Base-by-base conservation (phyloP, 139 green algal genomes). In the Picochlorum sp. region DNA sequence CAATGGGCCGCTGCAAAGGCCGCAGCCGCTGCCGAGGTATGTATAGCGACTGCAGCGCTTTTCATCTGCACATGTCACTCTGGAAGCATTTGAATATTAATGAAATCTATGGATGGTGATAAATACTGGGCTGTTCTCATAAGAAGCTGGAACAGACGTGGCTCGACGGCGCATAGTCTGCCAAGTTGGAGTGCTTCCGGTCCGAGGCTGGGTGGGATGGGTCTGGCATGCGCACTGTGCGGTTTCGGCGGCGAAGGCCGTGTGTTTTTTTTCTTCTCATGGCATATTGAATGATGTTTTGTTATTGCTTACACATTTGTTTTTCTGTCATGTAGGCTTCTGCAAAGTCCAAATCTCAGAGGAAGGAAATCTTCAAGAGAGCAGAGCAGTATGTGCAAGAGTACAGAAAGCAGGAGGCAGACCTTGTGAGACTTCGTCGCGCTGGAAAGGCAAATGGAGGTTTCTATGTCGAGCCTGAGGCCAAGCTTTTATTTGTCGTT, bases 331-430 rank as follows among this genome's bases (percentile, higher is more conserved):
- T 60, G 52, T 50, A 69, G 67, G 73, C 67, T 24, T 62, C 77
- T 30, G 86, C 84, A 71, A 88, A 90, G 70, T 55, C 69, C 63
- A 75, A 72, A 38, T 67, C 71, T 15, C 86, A 75, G 10, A 67
- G 85, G 47, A 83, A 83, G 67, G 83, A 89, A 20, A 90, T 97
- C 65, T 97, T 99, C 81, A 98, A 98, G 84, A 79, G 88, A 37
- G 94, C 94, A 24, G 93, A 97, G 86, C 60, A 85, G 67, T 99
- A 97, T 75, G 90, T 97, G n/a, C 89, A 95, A 74, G 92, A 98
- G 77, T 97, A 96, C 86, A 80, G 91, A 15, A n/a, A 78, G 34
- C 76, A 98, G 90, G 94, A 99, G 80, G 70, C 78, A 14, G 94
- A 98, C 73, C 63, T 89, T 4, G 81, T 98, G 31, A 80, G 89